Conservation (phyloP, 2,329 filamentous ascomycete species). For the Colletotrichum musicola region DNA sequence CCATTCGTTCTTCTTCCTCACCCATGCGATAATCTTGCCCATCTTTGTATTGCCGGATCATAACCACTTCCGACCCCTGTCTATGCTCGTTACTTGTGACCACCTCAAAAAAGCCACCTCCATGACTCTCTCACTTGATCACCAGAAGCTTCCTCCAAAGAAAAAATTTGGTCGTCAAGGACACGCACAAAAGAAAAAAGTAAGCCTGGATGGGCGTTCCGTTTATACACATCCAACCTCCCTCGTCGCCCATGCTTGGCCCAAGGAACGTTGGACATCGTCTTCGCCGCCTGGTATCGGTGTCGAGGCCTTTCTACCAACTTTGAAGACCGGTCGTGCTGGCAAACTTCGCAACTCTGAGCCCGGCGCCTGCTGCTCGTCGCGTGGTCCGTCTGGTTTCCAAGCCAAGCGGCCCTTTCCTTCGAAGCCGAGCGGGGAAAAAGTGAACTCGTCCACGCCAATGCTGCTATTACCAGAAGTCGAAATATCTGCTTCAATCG, state of each 20-base stretch:
- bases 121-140: slow-evolving; percentile 10
- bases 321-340: slow-evolving; percentile 7
- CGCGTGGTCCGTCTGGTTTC: slow-evolving; percentile 16
- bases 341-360: slow-evolving; percentile 9
- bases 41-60: slow-evolving; percentile 39
- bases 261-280: slow-evolving; percentile 17
- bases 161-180: slow-evolving; percentile 31
- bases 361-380: slow-evolving; percentile 9
- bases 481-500: slow-evolving; percentile 32
- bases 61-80: slow-evolving; percentile 36
- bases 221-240: slow-evolving; percentile 39
- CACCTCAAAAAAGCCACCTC: slow-evolving; percentile 13
- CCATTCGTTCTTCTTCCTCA: slow-evolving; percentile 21
- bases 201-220: slow-evolving; percentile 18
- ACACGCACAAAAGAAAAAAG: slow-evolving; percentile 39
- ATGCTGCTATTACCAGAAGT: slow-evolving; percentile 42
- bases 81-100: slow-evolving; percentile 41
- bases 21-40: slow-evolving; percentile 37
- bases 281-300: slow-evolving; percentile 6
- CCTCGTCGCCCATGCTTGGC: slow-evolving; percentile 20
- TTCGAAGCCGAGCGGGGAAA: slow-evolving; percentile 5
- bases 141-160: slow-evolving; percentile 2
- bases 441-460: slow-evolving; percentile 22
- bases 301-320: not conserved
- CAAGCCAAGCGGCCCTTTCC: slow-evolving; percentile 24